Conservation (phyloP, 352 stramenopile species). For the Pythium biforme region DNA sequence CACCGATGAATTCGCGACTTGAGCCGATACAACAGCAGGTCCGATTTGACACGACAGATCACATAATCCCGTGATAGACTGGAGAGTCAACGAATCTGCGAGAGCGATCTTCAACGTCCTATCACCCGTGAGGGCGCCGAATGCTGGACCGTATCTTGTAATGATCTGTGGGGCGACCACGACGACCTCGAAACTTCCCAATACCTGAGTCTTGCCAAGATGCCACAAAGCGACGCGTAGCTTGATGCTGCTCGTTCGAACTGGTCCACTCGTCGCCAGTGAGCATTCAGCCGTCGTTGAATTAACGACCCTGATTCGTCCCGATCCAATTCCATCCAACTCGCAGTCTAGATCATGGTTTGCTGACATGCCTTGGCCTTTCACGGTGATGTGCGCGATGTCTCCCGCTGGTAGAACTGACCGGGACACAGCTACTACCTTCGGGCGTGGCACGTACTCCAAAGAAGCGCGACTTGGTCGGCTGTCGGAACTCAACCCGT, state of each 20-base stretch:
- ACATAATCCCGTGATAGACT: not conserved
- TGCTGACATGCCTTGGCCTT: conserved; percentile 8
- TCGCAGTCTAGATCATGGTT: conserved; percentile 12
- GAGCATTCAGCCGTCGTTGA: conserved; percentile 4
- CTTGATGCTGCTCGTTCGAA: not conserved
- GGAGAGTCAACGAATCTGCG: not conserved
- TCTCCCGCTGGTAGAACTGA: not conserved
- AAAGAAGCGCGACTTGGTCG: not conserved
- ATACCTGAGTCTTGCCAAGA: not conserved
- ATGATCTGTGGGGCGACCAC: not conserved
- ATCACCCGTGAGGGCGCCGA: conserved; percentile 7
- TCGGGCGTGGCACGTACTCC: conserved; percentile 10
- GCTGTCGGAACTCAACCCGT: conserved; percentile 1
- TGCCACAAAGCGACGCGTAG: not conserved
- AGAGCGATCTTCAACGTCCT: conserved; percentile 1
- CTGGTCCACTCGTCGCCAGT: not conserved
- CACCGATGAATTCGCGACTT: not conserved
- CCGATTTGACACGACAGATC: conserved; percentile 17
- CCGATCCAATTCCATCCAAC: not conserved
- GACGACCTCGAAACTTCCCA: conserved; percentile 5
- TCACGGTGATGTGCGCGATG: not conserved
- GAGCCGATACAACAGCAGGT: not conserved
- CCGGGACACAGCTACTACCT: not conserved
- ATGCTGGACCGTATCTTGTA: not conserved
- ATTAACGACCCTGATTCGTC: not conserved